Base-by-base conservation (phyloP, 2,329 filamentous ascomycete genomes). In the Lecanicillium sp. region DNA sequence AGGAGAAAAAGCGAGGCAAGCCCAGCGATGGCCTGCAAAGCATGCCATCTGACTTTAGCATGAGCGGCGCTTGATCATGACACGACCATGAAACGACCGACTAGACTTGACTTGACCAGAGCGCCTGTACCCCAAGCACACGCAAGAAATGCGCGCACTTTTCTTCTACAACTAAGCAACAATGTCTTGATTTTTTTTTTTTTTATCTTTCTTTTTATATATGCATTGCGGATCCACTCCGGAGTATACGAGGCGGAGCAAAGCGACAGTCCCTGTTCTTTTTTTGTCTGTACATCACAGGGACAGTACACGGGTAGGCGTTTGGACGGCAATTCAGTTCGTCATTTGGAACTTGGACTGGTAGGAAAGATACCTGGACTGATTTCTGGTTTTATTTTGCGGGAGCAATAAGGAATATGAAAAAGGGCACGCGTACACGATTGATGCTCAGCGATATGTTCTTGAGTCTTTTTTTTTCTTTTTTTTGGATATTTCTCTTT, bases 1-100 rank as follows among this genome's bases (percentile, higher is more conserved):
- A 86, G 56, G 86, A 92, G 56, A 92, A 92, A 70, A 90, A 87
- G 55, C 61, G 56, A 32, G 55, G 52, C 41, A 56, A 43, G 15
- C 43, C 37, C 31, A 47, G 43, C 31, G 17, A 39, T 27, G 32
- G 36, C 29, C 51, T 52, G 12, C 46, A 46, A 14, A 40, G 34
- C 12, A 34, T 45, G 2, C 41, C 45, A 17, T 36, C 49, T 4
- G 55, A 60, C 27, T 49, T 53, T 11, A 36, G 44, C 5, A 46
- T 55, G 41, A 44, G 22, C 22, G 22, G 22, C n/a, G n/a, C n/a
- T n/a, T n/a, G n/a, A 25, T 7, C 22, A 25, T 25, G 22, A 25
- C 22, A 25, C 11, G 22, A 7, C 22, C 6, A 25, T 6, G 22
- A 6, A 25, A n/a, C n/a, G n/a, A n/a, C n/a, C n/a, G n/a, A n/a